Evolutionary conservation across 139 green algal species (phyloP), one percentile per base, ranked within the genome.

Genomic region (Chlamydomonas schloesseri): DNA sequence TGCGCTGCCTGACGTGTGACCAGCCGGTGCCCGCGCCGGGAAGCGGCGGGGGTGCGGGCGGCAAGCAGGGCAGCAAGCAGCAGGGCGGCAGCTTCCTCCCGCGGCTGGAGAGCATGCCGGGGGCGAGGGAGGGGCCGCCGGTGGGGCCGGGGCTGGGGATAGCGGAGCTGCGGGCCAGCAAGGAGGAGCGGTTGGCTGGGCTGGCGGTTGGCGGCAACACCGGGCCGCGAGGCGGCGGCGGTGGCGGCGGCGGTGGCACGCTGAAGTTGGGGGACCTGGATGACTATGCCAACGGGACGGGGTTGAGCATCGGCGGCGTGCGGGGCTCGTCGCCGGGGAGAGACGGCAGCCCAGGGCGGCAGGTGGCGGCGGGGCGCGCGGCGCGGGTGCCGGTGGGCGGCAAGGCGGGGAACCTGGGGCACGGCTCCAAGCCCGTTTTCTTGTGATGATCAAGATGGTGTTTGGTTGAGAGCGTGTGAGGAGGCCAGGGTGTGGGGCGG

Each of bases 1-100:
- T 64, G 47, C 83, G 82, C 26, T 91, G 88, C 68, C 73, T 92
- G 23, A 90, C 84, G 20, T 92, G 88, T 69, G 88, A 92, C 60
- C 88, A 85, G 42, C 84, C 88, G 36, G 82, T 90, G 8, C 6
- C 42, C 2, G 42, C 37, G 53, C 29, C 37, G 29, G 57, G 34
- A 33, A 65, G 31, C 26, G 23, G 26, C 21, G 70, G 58, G 4
- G 46, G 73, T 26, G 15, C 47, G 21, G 47, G 11, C 5, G 28
- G 36, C 53, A 31, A n/a, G 17, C 8, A 34, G 36, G 58, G 23
- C 50, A 57, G n/a, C 37, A 71, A 23, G 21, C 42, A 23, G 21
- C 42, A 57, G 11, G 73, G 70, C 14, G 79, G 88, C 28, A 73
- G 53, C 65, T 91, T 91, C 71, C 83, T 91, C 65, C 88, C 88